Evolutionary conservation across 129 eudicot genomes (phyloP).

Genomic region (Lactuca sativa): DNA sequence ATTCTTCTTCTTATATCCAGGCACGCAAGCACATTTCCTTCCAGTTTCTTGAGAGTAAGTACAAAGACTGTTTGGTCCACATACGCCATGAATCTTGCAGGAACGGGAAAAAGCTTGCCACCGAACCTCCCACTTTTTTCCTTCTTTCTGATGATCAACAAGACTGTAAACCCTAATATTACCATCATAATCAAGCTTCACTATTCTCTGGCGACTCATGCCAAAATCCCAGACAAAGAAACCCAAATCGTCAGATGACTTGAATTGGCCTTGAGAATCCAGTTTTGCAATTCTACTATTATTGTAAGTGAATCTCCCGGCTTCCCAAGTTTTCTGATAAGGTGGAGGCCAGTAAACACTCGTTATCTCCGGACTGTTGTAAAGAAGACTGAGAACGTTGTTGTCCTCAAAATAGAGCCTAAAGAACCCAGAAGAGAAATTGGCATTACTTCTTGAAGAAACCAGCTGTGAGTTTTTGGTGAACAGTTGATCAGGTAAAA

Average conservation of each 20-base stretch:
- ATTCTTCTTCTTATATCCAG: conserved; percentile 39
- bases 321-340: conserved; percentile 24
- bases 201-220: conserved; percentile 20
- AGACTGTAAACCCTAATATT: conserved; percentile 48
- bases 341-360: conserved; percentile 51
- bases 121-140: conserved; percentile 30
- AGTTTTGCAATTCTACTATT: conserved; percentile 34
- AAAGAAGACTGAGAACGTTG: conserved; percentile 45
- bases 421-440: conserved; percentile 40
- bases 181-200: conserved; percentile 54
- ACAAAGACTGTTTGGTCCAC: conserved; percentile 49
- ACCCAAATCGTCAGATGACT: conserved; percentile 35
- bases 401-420: conserved; percentile 42
- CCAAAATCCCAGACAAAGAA: conserved; percentile 44
- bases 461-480: conserved; percentile 29
- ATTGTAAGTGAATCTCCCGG: conserved; percentile 39
- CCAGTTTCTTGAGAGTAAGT: conserved; percentile 26
- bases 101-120: conserved; percentile 37
- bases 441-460: conserved; percentile 35
- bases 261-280: conserved; percentile 34
- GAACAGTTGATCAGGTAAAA: conserved; percentile 44
- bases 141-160: not conserved
- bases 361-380: conserved; percentile 39
- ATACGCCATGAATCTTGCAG: conserved; percentile 45
- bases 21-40: conserved; percentile 33